A percentile compares a stretch with the other conserved stretches of the same genome.
phyloP scores from a whole-genome alignment of 805 yeast species.

The Teunomyces cretensis region DNA sequence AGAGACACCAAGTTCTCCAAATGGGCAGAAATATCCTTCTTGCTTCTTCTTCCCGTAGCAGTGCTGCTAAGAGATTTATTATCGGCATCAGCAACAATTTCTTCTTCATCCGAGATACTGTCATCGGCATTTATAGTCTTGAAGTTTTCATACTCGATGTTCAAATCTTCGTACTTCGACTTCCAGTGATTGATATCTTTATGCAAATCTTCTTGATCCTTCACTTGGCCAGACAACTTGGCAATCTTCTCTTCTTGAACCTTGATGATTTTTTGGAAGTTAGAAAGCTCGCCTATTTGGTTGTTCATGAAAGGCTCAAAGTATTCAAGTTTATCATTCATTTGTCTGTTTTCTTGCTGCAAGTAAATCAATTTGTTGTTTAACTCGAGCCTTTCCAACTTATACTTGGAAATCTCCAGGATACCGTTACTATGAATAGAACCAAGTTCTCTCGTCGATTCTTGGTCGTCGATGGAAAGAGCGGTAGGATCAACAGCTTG shows the following conservation, averaged over 20 bases:
- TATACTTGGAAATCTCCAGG: conserved; percentile 37
- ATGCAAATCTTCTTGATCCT: conserved; percentile 43
- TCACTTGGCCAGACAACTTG: conserved; percentile 39
- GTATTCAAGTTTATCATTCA: conserved; percentile 42
- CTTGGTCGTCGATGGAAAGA: conserved; percentile 21
- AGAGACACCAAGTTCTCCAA: conserved; percentile 34
- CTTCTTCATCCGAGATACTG: conserved; percentile 29
- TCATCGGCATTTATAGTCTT: conserved; percentile 35
- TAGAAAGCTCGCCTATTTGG: conserved; percentile 51
- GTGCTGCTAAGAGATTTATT: conserved; percentile 23
- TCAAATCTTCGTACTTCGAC: conserved; percentile 43
- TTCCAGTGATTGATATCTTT: conserved; percentile 50
- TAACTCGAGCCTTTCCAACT: conserved; percentile 44
- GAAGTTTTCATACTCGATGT: conserved; percentile 43
- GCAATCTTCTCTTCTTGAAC: conserved; percentile 50
- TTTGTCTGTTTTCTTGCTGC: conserved; percentile 43
- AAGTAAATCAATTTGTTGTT: conserved; percentile 45
- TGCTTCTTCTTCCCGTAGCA: conserved; percentile 22
- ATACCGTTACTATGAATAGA: conserved; percentile 10
- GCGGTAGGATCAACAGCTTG: conserved; percentile 24
- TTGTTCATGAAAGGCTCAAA: conserved; percentile 54
- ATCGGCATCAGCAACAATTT: conserved; percentile 12
- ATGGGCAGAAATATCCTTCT: conserved; percentile 32
- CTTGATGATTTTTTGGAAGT: conserved; percentile 54
- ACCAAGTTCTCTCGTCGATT: conserved; percentile 7